Evolutionary conservation across 2,329 filamentous ascomycete species (phyloP).

Genomic region (Pezicula neosporulosa): DNA sequence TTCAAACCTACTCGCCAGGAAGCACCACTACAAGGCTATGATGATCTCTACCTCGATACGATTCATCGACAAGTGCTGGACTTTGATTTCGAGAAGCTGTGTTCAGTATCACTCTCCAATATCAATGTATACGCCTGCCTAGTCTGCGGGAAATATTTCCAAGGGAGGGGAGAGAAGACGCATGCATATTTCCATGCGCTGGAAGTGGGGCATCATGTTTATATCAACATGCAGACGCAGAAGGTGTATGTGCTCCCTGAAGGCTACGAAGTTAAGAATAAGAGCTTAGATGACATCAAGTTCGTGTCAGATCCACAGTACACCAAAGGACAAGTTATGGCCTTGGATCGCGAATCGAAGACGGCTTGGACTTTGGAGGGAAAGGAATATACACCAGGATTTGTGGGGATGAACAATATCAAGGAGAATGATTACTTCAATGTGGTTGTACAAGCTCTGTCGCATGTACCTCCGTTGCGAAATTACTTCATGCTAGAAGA

Average conservation of each 20-base stretch:
- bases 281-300: conserved; percentile 95
- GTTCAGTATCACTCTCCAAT: conserved; percentile 91
- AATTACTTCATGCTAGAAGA: conserved; percentile 91
- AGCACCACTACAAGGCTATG: conserved; percentile 82
- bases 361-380: conserved; percentile 75
- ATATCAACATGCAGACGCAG: conserved; percentile 94
- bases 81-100: conserved; percentile 98
- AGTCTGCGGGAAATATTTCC: conserved; percentile 96
- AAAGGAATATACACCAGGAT: conserved; percentile 86
- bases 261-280: conserved; percentile 93
- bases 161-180: conserved; percentile 88
- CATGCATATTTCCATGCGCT: conserved; percentile 97
- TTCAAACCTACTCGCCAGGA: conserved; percentile 60
- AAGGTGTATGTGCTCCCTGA: conserved; percentile 91
- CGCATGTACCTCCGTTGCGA: conserved; percentile 83
- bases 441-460: conserved; percentile 85
- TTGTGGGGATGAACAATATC: conserved; percentile 99
- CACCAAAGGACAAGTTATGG: conserved; percentile 73
- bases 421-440: conserved; percentile 99
- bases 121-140: conserved; percentile 99
- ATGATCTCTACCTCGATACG: conserved; percentile 95
- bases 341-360: conserved; percentile 65
- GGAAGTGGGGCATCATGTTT: conserved; percentile 94
- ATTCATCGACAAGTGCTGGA: conserved; percentile 91
- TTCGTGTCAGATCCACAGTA: conserved; percentile 93